Evolutionary conservation across 129 eudicot species (phyloP).

Genomic region (Flaveria linearis): DNA sequence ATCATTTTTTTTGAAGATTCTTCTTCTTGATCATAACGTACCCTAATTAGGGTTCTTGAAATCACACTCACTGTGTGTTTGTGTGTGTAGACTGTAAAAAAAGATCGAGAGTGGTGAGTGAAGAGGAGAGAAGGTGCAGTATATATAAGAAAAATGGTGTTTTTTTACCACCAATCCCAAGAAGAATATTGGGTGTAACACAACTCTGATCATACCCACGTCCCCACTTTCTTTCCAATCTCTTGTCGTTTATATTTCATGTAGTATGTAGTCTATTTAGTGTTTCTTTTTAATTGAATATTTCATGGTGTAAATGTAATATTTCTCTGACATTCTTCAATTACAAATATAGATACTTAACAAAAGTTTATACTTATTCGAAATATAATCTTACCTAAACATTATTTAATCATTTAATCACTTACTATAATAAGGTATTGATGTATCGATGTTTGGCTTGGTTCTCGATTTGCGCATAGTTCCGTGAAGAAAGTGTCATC

Average conservation of each 20-base stretch:
- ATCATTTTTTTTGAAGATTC: constrained; percentile 42
- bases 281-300: constrained; percentile 7
- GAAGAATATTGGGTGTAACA: constrained; percentile 68
- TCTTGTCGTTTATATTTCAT: background rate
- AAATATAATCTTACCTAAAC: no score
- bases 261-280: background rate
- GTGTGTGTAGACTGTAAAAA: constrained; percentile 24
- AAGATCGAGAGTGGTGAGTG: constrained; percentile 7
- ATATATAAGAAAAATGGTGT: constrained; percentile 26
- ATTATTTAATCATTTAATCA: no score
- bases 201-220: constrained; percentile 27
- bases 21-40: constrained; percentile 9
- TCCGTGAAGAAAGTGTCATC: no score
- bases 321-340: background rate
- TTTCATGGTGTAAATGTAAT: background rate
- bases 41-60: constrained; percentile 29
- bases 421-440: no score
- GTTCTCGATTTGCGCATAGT: no score
- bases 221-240: constrained; percentile 10
- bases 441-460: no score
- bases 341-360: background rate
- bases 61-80: constrained; percentile 30
- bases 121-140: constrained; percentile 27
- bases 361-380: no score
- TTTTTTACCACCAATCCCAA: constrained; percentile 86